Percentiles rank a stretch among this genome's conserved stretches.
Conservation (phyloP, 2,329 filamentous ascomycete genomes). For the Orbilia oligospora region DNA sequence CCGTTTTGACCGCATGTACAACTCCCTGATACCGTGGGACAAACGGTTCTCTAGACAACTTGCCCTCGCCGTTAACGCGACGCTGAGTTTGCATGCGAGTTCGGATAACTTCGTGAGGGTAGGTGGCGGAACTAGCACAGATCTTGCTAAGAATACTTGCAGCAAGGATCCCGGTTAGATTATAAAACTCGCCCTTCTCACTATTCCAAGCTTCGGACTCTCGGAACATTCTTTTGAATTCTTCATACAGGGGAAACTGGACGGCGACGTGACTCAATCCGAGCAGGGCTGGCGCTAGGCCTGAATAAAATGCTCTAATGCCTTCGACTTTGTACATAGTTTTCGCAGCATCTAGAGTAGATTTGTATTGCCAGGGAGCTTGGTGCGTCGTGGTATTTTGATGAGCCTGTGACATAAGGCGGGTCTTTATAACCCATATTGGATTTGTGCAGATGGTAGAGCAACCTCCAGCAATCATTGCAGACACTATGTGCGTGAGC, state of each 20-base stretch:
- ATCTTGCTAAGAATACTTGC: slow-evolving; percentile 96
- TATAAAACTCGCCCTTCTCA: slow-evolving; percentile 70
- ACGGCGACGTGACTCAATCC: slow-evolving; percentile 96
- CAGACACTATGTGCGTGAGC: slow-evolving; percentile 71
- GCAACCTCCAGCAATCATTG: slow-evolving; percentile 89
- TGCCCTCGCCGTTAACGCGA: slow-evolving; percentile 68
- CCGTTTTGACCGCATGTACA: slow-evolving; percentile 84
- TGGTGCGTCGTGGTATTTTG: slow-evolving; percentile 70
- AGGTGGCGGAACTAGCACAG: slow-evolving; percentile 92
- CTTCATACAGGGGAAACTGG: slow-evolving; percentile 97
- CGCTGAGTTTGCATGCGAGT: slow-evolving; percentile 95
- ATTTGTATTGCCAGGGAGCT: slow-evolving; percentile 87
- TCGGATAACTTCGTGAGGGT: slow-evolving; percentile 95
- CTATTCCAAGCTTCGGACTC: slow-evolving; percentile 80
- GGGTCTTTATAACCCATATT: slow-evolving; percentile 99
- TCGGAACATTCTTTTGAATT: slow-evolving; percentile 89
- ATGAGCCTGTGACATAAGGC: slow-evolving; percentile 93
- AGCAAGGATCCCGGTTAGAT: slow-evolving; percentile 86
- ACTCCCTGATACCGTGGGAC: slow-evolving; percentile 78
- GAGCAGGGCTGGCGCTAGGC: slow-evolving; percentile 89
- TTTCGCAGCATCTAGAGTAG: slow-evolving; percentile 88
- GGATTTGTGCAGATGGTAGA: slow-evolving; percentile 96
- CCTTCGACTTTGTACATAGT: slow-evolving; percentile 98
- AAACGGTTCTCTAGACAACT: slow-evolving; percentile 63
- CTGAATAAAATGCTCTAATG: slow-evolving; percentile 91